Conservation (phyloP, 352 stramenopile species). For the Pythium volutum region DNA sequence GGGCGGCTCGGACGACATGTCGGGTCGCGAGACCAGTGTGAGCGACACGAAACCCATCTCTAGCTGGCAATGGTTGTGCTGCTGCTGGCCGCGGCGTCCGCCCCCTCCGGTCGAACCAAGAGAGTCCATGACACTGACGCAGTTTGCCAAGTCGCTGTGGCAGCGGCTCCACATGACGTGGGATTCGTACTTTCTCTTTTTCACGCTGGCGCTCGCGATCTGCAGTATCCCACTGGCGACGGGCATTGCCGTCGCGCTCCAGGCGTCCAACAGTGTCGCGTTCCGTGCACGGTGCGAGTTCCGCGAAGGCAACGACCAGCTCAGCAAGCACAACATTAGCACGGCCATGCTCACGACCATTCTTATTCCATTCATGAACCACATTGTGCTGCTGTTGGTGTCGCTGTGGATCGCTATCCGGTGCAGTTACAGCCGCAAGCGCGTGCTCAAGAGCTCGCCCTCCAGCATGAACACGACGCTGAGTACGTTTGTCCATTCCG, state of each 20-base stretch:
- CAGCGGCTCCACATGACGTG: constrained; percentile 60
- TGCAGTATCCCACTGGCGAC: constrained; percentile 47
- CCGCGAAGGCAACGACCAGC: constrained; percentile 21
- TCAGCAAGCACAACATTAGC: constrained; percentile 27
- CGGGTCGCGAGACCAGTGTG: constrained; percentile 6
- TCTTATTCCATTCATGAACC: constrained; percentile 60
- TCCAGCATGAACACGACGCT: constrained; percentile 66
- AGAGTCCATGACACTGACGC: constrained; percentile 15
- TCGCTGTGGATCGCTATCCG: constrained; percentile 66
- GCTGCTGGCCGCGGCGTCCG: background rate
- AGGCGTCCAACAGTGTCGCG: constrained; percentile 26
- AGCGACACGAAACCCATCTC: background rate
- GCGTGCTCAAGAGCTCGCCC: constrained; percentile 55
- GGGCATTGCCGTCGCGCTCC: constrained; percentile 33
- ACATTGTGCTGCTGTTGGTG: constrained; percentile 66
- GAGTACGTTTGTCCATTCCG: constrained; percentile 44
- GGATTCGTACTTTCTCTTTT: constrained; percentile 68
- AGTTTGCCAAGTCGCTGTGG: constrained; percentile 43
- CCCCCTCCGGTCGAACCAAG: background rate
- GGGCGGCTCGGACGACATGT: constrained; percentile 18
- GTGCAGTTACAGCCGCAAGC: constrained; percentile 76
- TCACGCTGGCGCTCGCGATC: constrained; percentile 49
- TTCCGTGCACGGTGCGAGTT: constrained; percentile 48
- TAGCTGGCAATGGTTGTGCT: constrained; percentile 12
- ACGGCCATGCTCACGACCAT: constrained; percentile 46